Conservation (phyloP, 2,329 filamentous ascomycete genomes). For the Ascochyta pisi region DNA sequence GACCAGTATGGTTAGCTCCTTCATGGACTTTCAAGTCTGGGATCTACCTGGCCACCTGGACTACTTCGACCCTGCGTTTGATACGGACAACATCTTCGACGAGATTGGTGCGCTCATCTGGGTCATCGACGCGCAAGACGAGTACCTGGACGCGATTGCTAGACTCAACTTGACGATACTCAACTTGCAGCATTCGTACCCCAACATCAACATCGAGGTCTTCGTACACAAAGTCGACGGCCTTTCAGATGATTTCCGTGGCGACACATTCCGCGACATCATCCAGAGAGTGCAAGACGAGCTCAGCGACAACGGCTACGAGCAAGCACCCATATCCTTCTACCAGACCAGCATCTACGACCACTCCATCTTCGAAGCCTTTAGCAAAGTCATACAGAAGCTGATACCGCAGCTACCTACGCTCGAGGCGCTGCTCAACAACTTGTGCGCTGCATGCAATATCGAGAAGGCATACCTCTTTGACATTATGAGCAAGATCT, state of each 20-base stretch:
- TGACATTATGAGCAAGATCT: slow-evolving; percentile 97
- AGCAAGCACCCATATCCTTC: slow-evolving; percentile 92
- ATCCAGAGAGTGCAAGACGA: slow-evolving; percentile 97
- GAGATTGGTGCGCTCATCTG: slow-evolving; percentile 94
- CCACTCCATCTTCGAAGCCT: slow-evolving; percentile 97
- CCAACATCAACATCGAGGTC: slow-evolving; percentile 94
- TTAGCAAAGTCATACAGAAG: slow-evolving; percentile 98
- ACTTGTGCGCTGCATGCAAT: slow-evolving; percentile 88
- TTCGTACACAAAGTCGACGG: slow-evolving; percentile 99
- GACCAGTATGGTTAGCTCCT: slow-evolving; percentile 68
- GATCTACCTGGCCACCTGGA: slow-evolving; percentile 96
- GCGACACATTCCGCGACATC: slow-evolving; percentile 95
- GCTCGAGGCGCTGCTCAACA: slow-evolving; percentile 91
- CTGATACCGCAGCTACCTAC: slow-evolving; percentile 92
- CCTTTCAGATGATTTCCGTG: slow-evolving; percentile 94
- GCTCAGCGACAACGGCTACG: slow-evolving; percentile 88
- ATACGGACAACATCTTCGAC: slow-evolving; percentile 91
- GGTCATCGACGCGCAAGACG: slow-evolving; percentile 98
- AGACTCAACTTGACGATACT: slow-evolving; percentile 89
- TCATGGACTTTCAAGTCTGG: slow-evolving; percentile 99
- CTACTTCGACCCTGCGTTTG: slow-evolving; percentile 87
- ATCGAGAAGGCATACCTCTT: slow-evolving; percentile 99
- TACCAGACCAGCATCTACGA: slow-evolving; percentile 98
- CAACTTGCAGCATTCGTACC: slow-evolving; percentile 85
- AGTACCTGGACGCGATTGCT: slow-evolving; percentile 90